These are phyloP conservation scores for Saturnispora sekii DNA, from an alignment of 805 yeast genomes.

Conservation along the genomic window DNA sequence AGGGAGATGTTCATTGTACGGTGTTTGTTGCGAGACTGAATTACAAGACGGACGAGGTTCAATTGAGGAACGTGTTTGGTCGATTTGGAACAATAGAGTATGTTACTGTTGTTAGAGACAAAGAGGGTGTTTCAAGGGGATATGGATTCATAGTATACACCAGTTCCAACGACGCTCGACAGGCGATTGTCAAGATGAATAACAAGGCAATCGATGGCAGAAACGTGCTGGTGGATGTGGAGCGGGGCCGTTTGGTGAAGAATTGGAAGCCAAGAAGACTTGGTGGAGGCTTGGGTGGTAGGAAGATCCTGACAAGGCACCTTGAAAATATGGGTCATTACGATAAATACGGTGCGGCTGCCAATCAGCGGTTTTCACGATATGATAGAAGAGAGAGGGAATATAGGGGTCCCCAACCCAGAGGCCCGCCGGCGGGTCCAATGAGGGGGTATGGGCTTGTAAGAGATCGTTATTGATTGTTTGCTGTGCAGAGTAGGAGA, in stretches of 20 bases:
- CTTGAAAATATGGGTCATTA: too few relatives aligned
- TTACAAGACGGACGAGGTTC: constrained; percentile 56
- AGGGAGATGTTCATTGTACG: constrained; percentile 70
- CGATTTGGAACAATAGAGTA: constrained; percentile 64
- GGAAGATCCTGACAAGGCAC: constrained; percentile 10
- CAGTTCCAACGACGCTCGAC: constrained; percentile 46
- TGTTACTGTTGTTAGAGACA: constrained; percentile 47
- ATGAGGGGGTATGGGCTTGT: too few relatives aligned
- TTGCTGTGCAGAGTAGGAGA: too few relatives aligned
- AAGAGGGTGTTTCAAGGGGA: constrained; percentile 44
- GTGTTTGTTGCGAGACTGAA: constrained; percentile 68
- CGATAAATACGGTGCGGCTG: not conserved
- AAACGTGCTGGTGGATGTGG: constrained; percentile 58
- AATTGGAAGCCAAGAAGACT: constrained; percentile 66
- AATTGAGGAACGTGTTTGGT: constrained; percentile 51
- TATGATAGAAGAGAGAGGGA: not conserved
- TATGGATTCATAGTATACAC: constrained; percentile 77
- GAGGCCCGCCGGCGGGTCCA: too few relatives aligned
- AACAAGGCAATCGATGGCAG: constrained; percentile 37
- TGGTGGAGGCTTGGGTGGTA: constrained; percentile 92
- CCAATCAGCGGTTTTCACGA: not conserved
- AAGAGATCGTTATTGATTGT: too few relatives aligned
- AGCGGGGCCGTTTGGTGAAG: constrained; percentile 55
- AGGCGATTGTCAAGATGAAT: constrained; percentile 48
- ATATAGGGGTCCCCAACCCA: not conserved